Percentiles rank a stretch among this genome's conserved stretches.
Conservation (phyloP, 2,329 filamentous ascomycete species). For the Podosphaera xanthii region DNA sequence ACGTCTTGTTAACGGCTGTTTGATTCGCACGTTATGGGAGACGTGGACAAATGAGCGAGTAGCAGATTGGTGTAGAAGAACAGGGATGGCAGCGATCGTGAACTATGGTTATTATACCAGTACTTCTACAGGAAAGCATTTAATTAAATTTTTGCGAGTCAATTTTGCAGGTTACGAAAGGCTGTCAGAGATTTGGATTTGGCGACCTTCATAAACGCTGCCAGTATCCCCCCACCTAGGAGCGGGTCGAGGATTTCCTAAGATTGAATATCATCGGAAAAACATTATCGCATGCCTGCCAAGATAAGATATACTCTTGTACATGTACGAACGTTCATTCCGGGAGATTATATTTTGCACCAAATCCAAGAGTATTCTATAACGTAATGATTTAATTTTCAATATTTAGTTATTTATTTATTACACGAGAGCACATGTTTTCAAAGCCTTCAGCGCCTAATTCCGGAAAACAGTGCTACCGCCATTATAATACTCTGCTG, state of each 20-base stretch:
- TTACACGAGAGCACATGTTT: not conserved
- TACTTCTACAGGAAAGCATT: not conserved
- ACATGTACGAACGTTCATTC: too few species aligned
- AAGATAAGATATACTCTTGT: not conserved
- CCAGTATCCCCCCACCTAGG: too few species aligned
- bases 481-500: not conserved
- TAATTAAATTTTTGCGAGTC: not conserved
- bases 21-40: not conserved
- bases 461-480: not conserved
- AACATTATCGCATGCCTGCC: not conserved
- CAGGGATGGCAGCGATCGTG: not conserved
- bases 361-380: too few species aligned
- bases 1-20: not conserved
- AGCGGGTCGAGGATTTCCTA: not conserved
- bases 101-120: not conserved
- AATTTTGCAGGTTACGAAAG: not conserved
- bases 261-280: not conserved
- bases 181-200: not conserved
- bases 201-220: too few species aligned
- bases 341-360: too few species aligned
- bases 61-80: too few species aligned
- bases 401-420: not conserved
- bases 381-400: not conserved
- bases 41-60: too few species aligned
- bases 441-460: not conserved